Evolutionary conservation across 805 yeast species (phyloP).

Genomic region (Myxozyma neglecta): DNA sequence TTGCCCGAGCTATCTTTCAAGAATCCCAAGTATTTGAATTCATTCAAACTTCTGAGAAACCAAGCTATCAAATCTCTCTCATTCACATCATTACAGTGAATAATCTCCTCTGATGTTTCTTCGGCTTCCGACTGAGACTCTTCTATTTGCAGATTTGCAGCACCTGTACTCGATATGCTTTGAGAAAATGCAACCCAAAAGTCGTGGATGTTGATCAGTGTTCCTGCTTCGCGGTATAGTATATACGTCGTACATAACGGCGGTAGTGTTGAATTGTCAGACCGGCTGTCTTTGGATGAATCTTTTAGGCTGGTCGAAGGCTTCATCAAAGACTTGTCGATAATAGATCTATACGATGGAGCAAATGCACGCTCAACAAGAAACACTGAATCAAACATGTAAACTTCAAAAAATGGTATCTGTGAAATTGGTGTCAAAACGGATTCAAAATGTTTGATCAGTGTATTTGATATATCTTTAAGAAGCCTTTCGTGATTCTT

Average conservation of each 20-base stretch:
- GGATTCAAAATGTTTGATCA: neutral
- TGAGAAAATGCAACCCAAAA: constrained; percentile 30
- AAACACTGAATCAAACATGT: constrained; percentile 14
- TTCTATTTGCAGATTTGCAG: neutral
- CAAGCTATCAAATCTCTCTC: constrained; percentile 17
- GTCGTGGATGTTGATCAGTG: constrained; percentile 25
- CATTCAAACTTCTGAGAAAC: constrained; percentile 24
- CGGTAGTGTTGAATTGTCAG: neutral
- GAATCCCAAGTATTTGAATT: constrained; percentile 27
- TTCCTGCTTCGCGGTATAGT: constrained; percentile 28
- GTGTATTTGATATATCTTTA: constrained; percentile 2
- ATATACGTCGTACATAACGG: constrained; percentile 17
- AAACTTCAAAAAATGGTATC: constrained; percentile 21
- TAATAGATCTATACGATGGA: constrained; percentile 15
- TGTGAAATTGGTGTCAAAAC: constrained; percentile 7
- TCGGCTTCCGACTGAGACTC: neutral
- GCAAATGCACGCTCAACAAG: constrained; percentile 7
- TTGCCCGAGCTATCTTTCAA: constrained; percentile 12
- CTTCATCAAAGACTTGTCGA: constrained; percentile 16
- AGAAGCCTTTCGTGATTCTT: constrained; percentile 8
- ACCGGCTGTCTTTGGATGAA: neutral
- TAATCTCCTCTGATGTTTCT: neutral
- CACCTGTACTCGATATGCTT: neutral
- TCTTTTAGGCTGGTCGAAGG: constrained; percentile 11
- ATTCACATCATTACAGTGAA: neutral